Evolutionary conservation across 768 basidiomycete genomes (phyloP).

Genomic region (Wakefieldia striispora): DNA sequence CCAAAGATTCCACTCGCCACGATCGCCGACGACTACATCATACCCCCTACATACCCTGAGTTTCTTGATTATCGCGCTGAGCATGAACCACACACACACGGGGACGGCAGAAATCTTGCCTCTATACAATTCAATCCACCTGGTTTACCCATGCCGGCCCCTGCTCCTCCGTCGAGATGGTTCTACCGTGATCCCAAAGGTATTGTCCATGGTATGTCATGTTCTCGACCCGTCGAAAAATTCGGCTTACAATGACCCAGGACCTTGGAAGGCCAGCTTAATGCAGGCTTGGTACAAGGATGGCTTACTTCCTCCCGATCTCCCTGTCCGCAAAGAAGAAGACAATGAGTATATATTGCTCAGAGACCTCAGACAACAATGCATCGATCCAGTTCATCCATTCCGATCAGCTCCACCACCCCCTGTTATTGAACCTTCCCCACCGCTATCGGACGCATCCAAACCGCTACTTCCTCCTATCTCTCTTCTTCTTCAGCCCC

Average conservation of each 20-base stretch:
- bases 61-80: constrained; percentile 69
- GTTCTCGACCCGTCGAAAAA: background rate
- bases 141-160: constrained; percentile 70
- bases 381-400: constrained; percentile 78
- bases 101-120: constrained; percentile 46
- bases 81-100: constrained; percentile 56
- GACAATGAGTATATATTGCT: constrained; percentile 66
- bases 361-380: constrained; percentile 73
- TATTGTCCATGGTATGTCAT: constrained; percentile 65
- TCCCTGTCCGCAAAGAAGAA: constrained; percentile 77
- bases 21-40: constrained; percentile 88
- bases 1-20: constrained; percentile 86
- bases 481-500: constrained; percentile 74
- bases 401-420: constrained; percentile 54
- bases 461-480: constrained; percentile 69
- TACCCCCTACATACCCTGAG: constrained; percentile 84
- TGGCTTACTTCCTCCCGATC: constrained; percentile 74
- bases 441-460: constrained; percentile 33
- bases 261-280: constrained; percentile 83
- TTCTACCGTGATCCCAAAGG: constrained; percentile 83
- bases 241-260: constrained; percentile 36
- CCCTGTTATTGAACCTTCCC: constrained; percentile 29
- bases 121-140: constrained; percentile 76
- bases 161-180: constrained; percentile 71
- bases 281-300: constrained; percentile 93